These are phyloP conservation scores for Apostasia ramifera DNA, from an alignment of 106 monocot species.

Conservation along the genomic window DNA sequence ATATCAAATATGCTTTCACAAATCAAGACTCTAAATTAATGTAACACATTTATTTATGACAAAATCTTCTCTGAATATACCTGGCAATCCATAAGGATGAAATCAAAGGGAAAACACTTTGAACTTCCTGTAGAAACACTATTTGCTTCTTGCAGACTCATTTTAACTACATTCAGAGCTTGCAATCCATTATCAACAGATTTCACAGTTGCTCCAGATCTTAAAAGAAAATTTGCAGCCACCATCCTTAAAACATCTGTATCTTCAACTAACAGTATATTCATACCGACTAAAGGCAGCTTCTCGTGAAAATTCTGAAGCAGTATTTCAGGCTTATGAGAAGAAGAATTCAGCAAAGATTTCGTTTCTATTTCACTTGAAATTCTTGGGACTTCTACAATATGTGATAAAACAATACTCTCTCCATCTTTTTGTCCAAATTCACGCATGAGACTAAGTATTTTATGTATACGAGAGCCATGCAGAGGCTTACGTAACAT, in stretches of 20 bases:
- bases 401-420: not conserved
- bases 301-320: not conserved
- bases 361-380: not conserved
- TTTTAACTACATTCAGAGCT: conserved; percentile 39
- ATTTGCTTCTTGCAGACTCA: conserved; percentile 17
- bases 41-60: not conserved
- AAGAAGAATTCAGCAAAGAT: not conserved
- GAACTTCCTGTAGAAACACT: conserved; percentile 3
- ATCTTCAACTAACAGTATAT: conserved; percentile 67
- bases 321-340: not conserved
- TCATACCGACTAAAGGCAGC: conserved; percentile 41
- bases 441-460: conserved; percentile 40
- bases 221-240: conserved; percentile 15
- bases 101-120: conserved; percentile 27
- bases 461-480: conserved; percentile 51
- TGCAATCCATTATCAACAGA: conserved; percentile 48
- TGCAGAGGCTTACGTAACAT: conserved; percentile 63
- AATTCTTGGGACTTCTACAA: not conserved
- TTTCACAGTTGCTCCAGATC: conserved; percentile 49
- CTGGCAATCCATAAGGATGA: conserved; percentile 74
- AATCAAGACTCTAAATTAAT: not conserved
- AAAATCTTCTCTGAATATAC: conserved; percentile 16
- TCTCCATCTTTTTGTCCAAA: conserved; percentile 25
- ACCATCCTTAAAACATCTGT: conserved; percentile 14
- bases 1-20: not conserved